phyloP scores from a whole-genome alignment of 2,329 filamentous ascomycete species.

The Plenodomus lindquistii region DNA sequence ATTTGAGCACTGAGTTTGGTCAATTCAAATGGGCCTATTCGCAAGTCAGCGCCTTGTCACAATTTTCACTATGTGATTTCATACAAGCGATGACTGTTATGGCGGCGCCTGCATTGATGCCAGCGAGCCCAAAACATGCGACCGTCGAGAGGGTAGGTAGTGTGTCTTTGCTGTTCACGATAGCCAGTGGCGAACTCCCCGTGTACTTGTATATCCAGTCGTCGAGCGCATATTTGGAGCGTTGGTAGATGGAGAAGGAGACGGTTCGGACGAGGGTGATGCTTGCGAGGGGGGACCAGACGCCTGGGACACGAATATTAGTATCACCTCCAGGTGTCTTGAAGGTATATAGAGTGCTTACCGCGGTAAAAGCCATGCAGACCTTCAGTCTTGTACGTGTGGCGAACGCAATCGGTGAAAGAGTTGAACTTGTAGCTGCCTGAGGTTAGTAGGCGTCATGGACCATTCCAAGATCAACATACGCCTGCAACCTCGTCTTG shows the following conservation, averaged over 20 bases:
- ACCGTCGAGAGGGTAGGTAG: slow-evolving; percentile 75
- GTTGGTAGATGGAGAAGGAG: slow-evolving; percentile 79
- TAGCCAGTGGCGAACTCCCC: slow-evolving; percentile 70
- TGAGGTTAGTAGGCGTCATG: slow-evolving; percentile 17
- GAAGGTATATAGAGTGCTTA: slow-evolving; percentile 42
- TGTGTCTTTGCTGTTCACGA: slow-evolving; percentile 71
- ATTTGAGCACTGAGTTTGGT: slow-evolving; percentile 89
- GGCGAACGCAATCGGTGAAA: slow-evolving; percentile 72
- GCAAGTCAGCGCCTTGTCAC: background rate
- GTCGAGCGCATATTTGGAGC: slow-evolving; percentile 73
- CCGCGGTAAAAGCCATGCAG: slow-evolving; percentile 56
- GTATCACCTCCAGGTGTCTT: background rate
- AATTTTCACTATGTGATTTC: slow-evolving; percentile 4
- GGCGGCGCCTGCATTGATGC: slow-evolving; percentile 76
- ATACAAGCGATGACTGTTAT: slow-evolving; percentile 78
- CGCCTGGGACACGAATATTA: slow-evolving; percentile 53
- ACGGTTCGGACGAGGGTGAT: slow-evolving; percentile 77
- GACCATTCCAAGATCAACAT: slow-evolving; percentile 21
- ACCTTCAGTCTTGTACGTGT: slow-evolving; percentile 68
- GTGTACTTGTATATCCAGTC: slow-evolving; percentile 68
- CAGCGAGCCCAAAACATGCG: slow-evolving; percentile 75
- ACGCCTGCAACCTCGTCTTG: slow-evolving; percentile 85
- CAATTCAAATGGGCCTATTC: slow-evolving; percentile 76
- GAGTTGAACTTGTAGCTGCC: slow-evolving; percentile 70
- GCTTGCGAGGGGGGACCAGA: slow-evolving; percentile 77